Evolutionary conservation across 257 asterid species (phyloP).

Genomic region (Avicennia marina): DNA sequence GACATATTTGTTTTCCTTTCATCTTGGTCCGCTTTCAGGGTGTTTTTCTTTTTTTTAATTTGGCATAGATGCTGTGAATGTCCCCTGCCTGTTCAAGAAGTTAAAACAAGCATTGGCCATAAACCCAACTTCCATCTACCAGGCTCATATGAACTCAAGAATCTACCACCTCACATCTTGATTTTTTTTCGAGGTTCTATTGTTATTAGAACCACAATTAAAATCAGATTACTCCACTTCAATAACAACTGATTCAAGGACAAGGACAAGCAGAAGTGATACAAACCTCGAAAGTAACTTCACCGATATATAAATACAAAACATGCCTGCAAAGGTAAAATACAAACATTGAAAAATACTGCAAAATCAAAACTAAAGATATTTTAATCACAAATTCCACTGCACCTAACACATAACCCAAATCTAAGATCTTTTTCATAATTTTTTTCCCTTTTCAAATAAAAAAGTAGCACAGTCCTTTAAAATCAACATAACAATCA

Average conservation of each 20-base stretch:
- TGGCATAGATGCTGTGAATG: background rate
- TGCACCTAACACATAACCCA: background rate
- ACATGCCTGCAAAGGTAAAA: constrained; percentile 56
- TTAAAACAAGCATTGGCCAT: background rate
- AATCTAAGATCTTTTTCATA: background rate
- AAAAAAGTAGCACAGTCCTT: too few relatives aligned
- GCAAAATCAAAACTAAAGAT: background rate
- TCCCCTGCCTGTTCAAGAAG: background rate
- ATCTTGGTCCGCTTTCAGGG: background rate
- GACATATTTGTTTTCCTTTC: background rate
- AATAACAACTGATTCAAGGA: background rate
- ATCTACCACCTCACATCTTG: constrained; percentile 6
- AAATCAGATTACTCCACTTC: background rate
- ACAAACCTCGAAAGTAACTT: constrained; percentile 73
- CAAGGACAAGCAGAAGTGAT: constrained; percentile 19
- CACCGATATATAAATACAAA: constrained; percentile 62
- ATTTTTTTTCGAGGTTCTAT: background rate
- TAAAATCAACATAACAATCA: background rate
- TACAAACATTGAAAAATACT: constrained; percentile 10
- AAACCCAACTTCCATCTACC: background rate
- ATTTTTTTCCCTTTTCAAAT: background rate
- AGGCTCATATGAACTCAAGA: background rate
- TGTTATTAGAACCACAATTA: background rate
- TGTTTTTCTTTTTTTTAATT: background rate
- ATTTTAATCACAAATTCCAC: background rate